phyloP scores from a whole-genome alignment of 2,329 filamentous ascomycete species.

The Neoarthrinium moseri region DNA sequence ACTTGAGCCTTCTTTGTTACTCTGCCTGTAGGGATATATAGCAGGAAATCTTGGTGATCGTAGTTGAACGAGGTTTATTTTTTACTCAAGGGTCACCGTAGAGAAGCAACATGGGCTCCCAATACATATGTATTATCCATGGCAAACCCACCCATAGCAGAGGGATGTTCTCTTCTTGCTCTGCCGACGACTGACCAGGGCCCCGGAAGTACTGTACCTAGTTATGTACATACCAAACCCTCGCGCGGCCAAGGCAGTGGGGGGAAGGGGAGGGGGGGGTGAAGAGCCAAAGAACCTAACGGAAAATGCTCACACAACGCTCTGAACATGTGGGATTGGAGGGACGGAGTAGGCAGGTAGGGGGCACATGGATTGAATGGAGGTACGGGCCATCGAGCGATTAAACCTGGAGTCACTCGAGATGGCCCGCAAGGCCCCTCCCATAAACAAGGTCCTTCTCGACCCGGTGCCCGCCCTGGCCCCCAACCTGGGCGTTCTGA shows the following conservation, averaged over 20 bases:
- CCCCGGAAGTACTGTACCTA: not conserved
- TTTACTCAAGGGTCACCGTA: not conserved
- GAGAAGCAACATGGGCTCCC: not conserved
- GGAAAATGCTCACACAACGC: not conserved
- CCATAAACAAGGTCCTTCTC: slow-evolving; percentile 5
- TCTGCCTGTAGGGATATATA: no score
- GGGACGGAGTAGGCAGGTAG: slow-evolving; percentile 31
- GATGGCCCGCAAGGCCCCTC: slow-evolving; percentile 11
- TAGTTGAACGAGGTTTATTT: not conserved
- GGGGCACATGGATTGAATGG: slow-evolving; percentile 28
- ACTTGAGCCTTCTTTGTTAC: no score
- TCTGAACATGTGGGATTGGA: slow-evolving; percentile 20
- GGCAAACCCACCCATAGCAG: slow-evolving; percentile 7
- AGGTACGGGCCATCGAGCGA: slow-evolving; percentile 14
- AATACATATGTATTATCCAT: slow-evolving; percentile 10
- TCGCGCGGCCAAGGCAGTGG: not conserved
- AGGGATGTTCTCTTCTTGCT: slow-evolving; percentile 2
- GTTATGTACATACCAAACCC: not conserved
- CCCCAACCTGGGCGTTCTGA: slow-evolving; percentile 37
- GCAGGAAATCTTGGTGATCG: no score
- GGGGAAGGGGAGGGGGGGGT: not conserved
- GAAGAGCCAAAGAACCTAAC: not conserved
- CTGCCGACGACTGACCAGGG: slow-evolving; percentile 1
- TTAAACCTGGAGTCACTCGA: slow-evolving; percentile 25
- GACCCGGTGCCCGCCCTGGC: slow-evolving; percentile 33